These are phyloP conservation scores for Rasamsonia emersonii DNA, from an alignment of 2,329 filamentous ascomycete genomes.

Conservation along the genomic window DNA sequence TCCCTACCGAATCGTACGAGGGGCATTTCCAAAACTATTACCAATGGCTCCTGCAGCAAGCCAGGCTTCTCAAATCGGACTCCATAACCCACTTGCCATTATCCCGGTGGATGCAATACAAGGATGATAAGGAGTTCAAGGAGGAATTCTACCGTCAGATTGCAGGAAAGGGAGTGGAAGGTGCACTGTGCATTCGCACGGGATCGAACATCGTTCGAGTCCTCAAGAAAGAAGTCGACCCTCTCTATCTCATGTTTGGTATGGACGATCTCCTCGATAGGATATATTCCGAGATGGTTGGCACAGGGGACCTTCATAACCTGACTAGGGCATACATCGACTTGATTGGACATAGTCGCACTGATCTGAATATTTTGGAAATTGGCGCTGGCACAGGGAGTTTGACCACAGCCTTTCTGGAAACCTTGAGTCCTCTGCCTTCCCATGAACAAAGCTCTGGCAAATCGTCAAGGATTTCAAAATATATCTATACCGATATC, in stretches of 20 bases:
- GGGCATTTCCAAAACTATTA: no score
- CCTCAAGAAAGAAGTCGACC: constrained; percentile 20
- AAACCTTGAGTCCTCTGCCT: constrained; percentile 12
- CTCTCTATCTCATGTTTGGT: constrained; percentile 26
- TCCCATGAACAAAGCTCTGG: constrained; percentile 1
- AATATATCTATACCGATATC: constrained; percentile 23
- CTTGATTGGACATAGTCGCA: constrained; percentile 16
- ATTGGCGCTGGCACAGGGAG: background rate
- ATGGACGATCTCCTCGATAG: constrained; percentile 21
- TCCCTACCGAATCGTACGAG: no score
- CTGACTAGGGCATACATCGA: constrained; percentile 12
- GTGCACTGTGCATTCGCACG: constrained; percentile 21
- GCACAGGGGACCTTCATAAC: constrained; percentile 14
- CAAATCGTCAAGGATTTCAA: constrained; percentile 4
- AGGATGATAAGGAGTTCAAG: constrained; percentile 14
- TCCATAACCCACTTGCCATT: no score
- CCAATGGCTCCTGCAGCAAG: no score
- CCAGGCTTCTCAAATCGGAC: no score
- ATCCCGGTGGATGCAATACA: no score
- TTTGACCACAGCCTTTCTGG: constrained; percentile 12
- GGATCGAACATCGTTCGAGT: constrained; percentile 22
- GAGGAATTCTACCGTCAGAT: constrained; percentile 15
- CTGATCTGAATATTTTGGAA: constrained; percentile 1
- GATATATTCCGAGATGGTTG: constrained; percentile 20
- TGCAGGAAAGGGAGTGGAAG: constrained; percentile 17